Evolutionary conservation across 225 moss, liverwort and hornwort genomes (phyloP).

Genomic region (Pseudisothecium myosuroides): DNA sequence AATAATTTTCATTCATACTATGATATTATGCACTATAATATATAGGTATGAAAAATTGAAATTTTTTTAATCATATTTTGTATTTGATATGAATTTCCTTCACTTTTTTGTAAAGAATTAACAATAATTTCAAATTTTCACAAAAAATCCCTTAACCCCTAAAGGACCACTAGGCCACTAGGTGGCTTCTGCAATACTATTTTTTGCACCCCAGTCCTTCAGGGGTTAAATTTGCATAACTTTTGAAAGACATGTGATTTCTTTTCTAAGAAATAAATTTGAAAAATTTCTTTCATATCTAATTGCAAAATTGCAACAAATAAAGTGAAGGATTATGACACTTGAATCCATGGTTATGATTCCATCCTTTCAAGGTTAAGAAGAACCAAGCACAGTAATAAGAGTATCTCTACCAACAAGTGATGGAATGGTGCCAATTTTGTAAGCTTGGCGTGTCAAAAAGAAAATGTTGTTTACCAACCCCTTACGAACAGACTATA

Average conservation of each 20-base stretch:
- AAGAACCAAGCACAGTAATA: too few species aligned
- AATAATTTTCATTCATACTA: background rate
- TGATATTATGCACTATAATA: background rate
- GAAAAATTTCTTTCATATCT: background rate
- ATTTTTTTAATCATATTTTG: background rate
- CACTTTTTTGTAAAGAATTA: background rate
- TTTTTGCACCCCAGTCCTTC: too few species aligned
- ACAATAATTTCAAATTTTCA: background rate
- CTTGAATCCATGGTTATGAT: background rate
- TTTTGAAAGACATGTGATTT: background rate
- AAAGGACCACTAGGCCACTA: too few species aligned
- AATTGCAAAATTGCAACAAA: background rate
- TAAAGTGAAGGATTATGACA: background rate
- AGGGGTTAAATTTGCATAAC: background rate
- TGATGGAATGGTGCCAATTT: too few species aligned
- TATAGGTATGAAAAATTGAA: fast-evolving
- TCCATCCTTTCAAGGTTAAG: too few species aligned
- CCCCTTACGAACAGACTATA: too few species aligned
- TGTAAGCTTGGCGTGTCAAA: too few species aligned
- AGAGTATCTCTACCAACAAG: too few species aligned
- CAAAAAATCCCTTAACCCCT: background rate
- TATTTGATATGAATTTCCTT: background rate
- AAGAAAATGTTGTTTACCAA: too few species aligned
- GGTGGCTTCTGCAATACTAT: too few species aligned
- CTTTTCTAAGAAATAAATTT: background rate